Evolutionary conservation across 805 yeast species (phyloP).

Genomic region (Wickerhamiella azyma): DNA sequence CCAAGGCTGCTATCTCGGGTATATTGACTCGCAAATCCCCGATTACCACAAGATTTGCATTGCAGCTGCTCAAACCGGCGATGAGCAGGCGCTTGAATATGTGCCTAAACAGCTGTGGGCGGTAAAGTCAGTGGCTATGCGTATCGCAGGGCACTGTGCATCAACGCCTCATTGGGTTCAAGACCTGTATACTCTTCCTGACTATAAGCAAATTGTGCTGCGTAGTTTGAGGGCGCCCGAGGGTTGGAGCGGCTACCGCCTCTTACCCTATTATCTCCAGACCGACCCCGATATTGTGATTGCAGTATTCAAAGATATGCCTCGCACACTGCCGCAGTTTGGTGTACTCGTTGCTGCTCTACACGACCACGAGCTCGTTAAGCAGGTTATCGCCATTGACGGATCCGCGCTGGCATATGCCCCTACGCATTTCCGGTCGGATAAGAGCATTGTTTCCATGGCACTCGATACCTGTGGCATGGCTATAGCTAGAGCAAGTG

Average conservation of each 20-base stretch:
- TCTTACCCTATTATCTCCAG: neutral
- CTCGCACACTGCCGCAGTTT: neutral
- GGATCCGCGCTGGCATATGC: neutral
- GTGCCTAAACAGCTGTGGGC: neutral
- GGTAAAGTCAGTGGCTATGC: neutral
- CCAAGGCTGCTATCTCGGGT: neutral
- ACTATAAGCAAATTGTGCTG: neutral
- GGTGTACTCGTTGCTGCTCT: neutral
- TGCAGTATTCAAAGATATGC: neutral
- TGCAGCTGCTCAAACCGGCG: neutral
- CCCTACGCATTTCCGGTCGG: neutral
- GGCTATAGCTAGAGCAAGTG: neutral
- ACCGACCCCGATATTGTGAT: slow-evolving; percentile 4
- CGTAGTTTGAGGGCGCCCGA: neutral
- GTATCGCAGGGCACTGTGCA: neutral
- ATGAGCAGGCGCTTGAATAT: neutral
- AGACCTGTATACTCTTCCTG: neutral
- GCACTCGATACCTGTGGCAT: neutral
- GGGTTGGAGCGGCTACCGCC: neutral
- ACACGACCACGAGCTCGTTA: neutral
- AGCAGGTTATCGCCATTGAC: neutral
- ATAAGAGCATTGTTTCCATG: neutral
- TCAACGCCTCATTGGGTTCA: neutral
- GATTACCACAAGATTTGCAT: neutral
- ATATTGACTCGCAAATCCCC: neutral